Evolutionary conservation across 163 green algal genomes (phyloP), one percentile per base, ranked within the genome.

Genomic region (Coccomyxa subellipsoidea): DNA sequence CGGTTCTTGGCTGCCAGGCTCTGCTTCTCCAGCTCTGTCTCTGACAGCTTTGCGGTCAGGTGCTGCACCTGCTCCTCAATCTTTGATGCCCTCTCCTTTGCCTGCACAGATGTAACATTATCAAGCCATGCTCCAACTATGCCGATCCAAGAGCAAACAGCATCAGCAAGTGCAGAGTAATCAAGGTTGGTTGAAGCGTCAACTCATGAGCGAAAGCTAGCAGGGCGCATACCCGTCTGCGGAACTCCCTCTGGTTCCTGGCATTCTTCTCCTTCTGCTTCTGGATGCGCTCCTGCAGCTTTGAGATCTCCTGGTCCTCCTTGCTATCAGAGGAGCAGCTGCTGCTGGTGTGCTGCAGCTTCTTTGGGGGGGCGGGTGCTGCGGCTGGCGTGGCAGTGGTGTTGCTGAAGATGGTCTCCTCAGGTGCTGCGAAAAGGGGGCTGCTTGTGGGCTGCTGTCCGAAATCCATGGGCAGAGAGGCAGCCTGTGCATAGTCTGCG

Each of bases 261-360:
- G 66, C 66, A 23, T 73, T 73, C 66, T 73, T 73, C 27, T 73
- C 66, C 66, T 73, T 73, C 66, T 73, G 66, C 66, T 73, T 73
- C 66, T 73, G 66, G 66, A 73, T 73, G 66, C 66, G 66, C 7
- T 73, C 66, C 66, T 73, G 66, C 21, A 73, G 66, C 66, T 73
- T 73, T 4, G 66, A 32, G 8, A 36, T 36, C 29, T 73, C 66
- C 21, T 32, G 66, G 10, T 73, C 66, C 21, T n/a, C 66, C 66
- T 34, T 73, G 66, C 66, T 34, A n/a, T 73, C 66, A 18, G 66
- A 73, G 66, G 66, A 73, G 66, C 66, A 18, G 29, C 29, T 32
- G 8, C 66, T 73, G 29, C 21, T 36, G 66, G 66, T 12, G 2
- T 73, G 27, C 66, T 73, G 29, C 47, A 59, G 47, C 47, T 59